Evolutionary conservation across 176 grass and related monocot species (phyloP).

Genomic region (Pharus latifolius): DNA sequence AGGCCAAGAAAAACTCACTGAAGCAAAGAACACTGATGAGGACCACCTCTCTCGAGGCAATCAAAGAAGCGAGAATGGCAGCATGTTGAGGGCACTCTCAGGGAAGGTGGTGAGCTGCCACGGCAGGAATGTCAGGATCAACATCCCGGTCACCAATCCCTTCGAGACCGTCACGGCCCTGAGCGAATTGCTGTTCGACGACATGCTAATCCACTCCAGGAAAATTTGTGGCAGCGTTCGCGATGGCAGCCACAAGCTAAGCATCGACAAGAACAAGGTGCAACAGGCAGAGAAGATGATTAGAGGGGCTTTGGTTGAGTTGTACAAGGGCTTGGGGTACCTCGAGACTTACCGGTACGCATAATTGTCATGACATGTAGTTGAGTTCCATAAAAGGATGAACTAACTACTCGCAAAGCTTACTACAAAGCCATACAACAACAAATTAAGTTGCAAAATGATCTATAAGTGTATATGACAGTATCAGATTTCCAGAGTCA

Average conservation of each 20-base stretch:
- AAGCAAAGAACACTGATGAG: slow-evolving; percentile 9
- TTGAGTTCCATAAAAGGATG: no score
- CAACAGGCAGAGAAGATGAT: slow-evolving; percentile 98
- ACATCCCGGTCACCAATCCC: slow-evolving; percentile 82
- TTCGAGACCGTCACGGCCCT: slow-evolving; percentile 68
- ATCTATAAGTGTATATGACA: no score
- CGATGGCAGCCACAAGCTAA: slow-evolving; percentile 43
- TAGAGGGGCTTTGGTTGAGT: slow-evolving; percentile 73
- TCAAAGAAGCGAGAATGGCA: slow-evolving; percentile 21
- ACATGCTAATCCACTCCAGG: slow-evolving; percentile 60
- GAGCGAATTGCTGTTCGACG: slow-evolving; percentile 59
- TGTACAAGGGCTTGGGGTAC: slow-evolving; percentile 86
- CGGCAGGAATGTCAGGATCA: slow-evolving; percentile 78
- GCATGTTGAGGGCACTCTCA: slow-evolving; percentile 51
- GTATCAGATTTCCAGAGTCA: no score
- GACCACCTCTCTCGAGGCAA: slow-evolving; percentile 33
- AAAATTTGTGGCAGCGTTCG: neutral
- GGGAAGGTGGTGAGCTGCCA: slow-evolving; percentile 63
- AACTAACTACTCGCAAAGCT: no score
- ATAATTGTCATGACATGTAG: neutral
- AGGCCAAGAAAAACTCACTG: slow-evolving; percentile 33
- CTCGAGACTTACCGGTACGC: slow-evolving; percentile 71
- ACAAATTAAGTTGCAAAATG: no score
- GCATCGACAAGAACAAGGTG: slow-evolving; percentile 81
- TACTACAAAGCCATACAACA: no score